phyloP scores from a whole-genome alignment of 768 basidiomycete genomes.

The Trametes meyenii region DNA sequence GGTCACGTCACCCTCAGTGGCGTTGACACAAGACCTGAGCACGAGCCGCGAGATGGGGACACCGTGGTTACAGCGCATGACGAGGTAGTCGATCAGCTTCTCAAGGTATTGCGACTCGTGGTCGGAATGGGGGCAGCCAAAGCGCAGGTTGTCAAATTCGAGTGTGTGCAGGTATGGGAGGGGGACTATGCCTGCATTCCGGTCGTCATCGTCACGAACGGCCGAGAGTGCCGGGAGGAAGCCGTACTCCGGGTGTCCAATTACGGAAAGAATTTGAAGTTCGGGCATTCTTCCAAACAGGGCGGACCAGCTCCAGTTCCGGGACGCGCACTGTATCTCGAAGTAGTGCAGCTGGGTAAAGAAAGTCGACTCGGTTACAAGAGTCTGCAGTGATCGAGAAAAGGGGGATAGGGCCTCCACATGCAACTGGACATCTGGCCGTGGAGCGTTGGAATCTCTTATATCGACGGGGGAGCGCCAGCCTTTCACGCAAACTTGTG shows the following conservation, averaged over 20 bases:
- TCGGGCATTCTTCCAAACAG: background rate
- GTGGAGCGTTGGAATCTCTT: background rate
- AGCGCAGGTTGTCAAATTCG: conserved; percentile 2
- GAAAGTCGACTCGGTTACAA: background rate
- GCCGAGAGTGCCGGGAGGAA: conserved; percentile 1
- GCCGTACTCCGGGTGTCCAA: background rate
- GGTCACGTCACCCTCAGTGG: background rate
- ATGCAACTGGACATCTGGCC: background rate
- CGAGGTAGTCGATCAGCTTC: background rate
- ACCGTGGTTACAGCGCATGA: conserved; percentile 1
- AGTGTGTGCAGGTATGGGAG: conserved; percentile 1
- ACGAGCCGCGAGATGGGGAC: background rate
- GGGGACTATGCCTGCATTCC: background rate
- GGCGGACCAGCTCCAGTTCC: conserved; percentile 1
- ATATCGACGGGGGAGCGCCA: background rate
- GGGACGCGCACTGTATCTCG: background rate
- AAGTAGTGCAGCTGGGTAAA: background rate
- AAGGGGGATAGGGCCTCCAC: background rate
- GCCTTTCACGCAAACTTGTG: background rate
- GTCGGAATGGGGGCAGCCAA: conserved; percentile 6
- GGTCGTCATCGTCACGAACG: background rate
- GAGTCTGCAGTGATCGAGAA: background rate
- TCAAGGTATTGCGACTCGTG: conserved; percentile 1
- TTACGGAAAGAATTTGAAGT: background rate
- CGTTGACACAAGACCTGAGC: background rate